Evolutionary conservation across 441 rosid genomes (phyloP).

Genomic region (Bruguiera hainesii): DNA sequence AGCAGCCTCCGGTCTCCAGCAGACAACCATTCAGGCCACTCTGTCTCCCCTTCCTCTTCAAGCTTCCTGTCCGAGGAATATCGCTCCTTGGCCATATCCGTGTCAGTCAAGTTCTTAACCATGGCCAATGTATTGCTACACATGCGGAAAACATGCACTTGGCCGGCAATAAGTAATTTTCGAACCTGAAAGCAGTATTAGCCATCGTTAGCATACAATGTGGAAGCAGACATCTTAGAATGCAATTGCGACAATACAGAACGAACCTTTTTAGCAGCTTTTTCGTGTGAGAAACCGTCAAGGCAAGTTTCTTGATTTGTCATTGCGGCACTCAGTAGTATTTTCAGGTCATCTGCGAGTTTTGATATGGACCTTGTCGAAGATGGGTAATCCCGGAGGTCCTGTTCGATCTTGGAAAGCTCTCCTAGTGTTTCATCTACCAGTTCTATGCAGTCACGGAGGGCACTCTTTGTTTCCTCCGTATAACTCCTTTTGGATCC

Average conservation of each 20-base stretch:
- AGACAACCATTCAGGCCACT: conserved; percentile 59
- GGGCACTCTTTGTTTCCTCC: conserved; percentile 39
- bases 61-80: conserved; percentile 31
- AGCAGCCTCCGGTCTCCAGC: conserved; percentile 42
- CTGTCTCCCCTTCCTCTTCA: conserved; percentile 26
- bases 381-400: conserved; percentile 40
- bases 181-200: not conserved
- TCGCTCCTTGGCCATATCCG: conserved; percentile 39
- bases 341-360: conserved; percentile 54
- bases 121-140: conserved; percentile 70
- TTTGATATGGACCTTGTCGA: conserved; percentile 27
- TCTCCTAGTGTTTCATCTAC: conserved; percentile 51
- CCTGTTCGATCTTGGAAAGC: conserved; percentile 40
- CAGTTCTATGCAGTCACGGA: conserved; percentile 57
- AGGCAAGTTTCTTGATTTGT: conserved; percentile 64
- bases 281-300: conserved; percentile 40
- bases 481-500: conserved; percentile 17
- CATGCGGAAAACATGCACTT: conserved; percentile 45
- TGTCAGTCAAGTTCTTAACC: conserved; percentile 63
- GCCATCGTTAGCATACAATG: conserved; percentile 8
- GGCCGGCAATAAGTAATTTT: conserved; percentile 19
- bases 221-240: conserved; percentile 32
- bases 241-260: not conserved
- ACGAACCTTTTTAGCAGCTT: conserved; percentile 41
- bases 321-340: conserved; percentile 59